Percentiles rank a stretch among this genome's conserved stretches.
Evolutionary conservation across 225 moss, liverwort and hornwort genomes (phyloP).

Genomic region (Pseudisothecium myosuroides): DNA sequence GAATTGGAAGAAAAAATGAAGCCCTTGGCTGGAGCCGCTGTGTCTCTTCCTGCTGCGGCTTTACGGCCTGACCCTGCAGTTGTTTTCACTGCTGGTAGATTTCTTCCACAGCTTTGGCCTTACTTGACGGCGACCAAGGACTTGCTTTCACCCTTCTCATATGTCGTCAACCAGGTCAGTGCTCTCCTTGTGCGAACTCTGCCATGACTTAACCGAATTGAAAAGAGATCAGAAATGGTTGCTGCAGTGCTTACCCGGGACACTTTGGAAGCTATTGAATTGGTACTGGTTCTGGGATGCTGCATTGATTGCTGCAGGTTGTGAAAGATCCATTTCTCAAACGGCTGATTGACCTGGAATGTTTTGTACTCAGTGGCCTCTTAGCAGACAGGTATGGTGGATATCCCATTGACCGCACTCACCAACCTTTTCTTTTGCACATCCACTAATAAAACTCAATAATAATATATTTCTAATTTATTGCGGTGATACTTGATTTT

Average conservation of each 20-base stretch:
- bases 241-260: not conserved
- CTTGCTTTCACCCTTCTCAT: slow-evolving; percentile 58
- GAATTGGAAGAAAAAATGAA: slow-evolving; percentile 58
- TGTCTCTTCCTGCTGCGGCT: slow-evolving; percentile 76
- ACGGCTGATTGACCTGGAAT: slow-evolving; percentile 73
- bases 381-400: slow-evolving; percentile 48
- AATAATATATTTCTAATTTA: not conserved
- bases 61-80: slow-evolving; percentile 62
- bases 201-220: not conserved
- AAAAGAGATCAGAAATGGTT: not conserved
- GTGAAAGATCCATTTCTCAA: slow-evolving; percentile 70
- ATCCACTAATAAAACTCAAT: not conserved
- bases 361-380: slow-evolving; percentile 78
- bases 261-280: not conserved
- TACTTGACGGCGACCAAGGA: slow-evolving; percentile 50
- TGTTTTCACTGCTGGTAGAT: slow-evolving; percentile 60
- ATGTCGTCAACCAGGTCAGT: slow-evolving; percentile 59
- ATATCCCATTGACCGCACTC: not conserved
- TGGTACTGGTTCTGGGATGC: not conserved
- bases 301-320: slow-evolving; percentile 59
- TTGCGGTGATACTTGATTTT: not conserved
- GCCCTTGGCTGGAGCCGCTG: slow-evolving; percentile 60
- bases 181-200: not conserved
- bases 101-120: slow-evolving; percentile 58
- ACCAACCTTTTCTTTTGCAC: not conserved